Evolutionary conservation across 352 stramenopile species (phyloP), one percentile per base, ranked within the genome.

Genomic region (Stephanocyclus meneghinianus): DNA sequence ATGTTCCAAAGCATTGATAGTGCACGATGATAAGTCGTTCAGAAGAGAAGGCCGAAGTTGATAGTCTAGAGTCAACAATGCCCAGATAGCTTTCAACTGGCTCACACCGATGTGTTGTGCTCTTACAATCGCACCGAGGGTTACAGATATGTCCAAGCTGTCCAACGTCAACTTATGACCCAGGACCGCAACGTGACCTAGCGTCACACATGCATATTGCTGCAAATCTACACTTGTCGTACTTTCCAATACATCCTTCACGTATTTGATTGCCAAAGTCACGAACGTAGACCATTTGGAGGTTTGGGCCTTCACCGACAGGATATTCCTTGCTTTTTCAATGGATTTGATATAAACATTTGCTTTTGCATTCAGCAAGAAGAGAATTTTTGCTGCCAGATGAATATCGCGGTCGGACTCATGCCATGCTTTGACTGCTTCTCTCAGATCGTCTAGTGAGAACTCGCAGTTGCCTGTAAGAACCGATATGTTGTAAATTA

Each of bases 401-500:
- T 44, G 5, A 15, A 40, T 2, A 48, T 71, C 30, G 51, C 64
- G 6, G 21, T 29, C 11, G 32, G 55, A 48, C 32, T 71, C 2
- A 15, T 9, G n/a, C 61, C 61, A 42, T 40, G 55, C 13, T 11
- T 66, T 45, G 18, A 71, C 15, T 32, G 40, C 40, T 26, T 7
- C 30, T 45, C 69, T 32, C 26, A 48, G 45, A 35, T 60, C 40
- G 18, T 61, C 69, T 15, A 61, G 37, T 7, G 69, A n/a, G 37
- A 76, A 50, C n/a, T 35, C 15, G 15, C 1, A 5, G 8, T 13
- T 40, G 0, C 32, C 40, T 6, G 42, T 47, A 37, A 76, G 51
- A 2, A 62, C 18, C 2, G 62, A 40, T 21, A 78, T 13, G 65
- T 78, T 78, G 29, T 71, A 65, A 32, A 65, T 13, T 9, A 78